Evolutionary conservation across 2,329 filamentous ascomycete genomes (phyloP).

Genomic region (Colletotrichum camelliae): DNA sequence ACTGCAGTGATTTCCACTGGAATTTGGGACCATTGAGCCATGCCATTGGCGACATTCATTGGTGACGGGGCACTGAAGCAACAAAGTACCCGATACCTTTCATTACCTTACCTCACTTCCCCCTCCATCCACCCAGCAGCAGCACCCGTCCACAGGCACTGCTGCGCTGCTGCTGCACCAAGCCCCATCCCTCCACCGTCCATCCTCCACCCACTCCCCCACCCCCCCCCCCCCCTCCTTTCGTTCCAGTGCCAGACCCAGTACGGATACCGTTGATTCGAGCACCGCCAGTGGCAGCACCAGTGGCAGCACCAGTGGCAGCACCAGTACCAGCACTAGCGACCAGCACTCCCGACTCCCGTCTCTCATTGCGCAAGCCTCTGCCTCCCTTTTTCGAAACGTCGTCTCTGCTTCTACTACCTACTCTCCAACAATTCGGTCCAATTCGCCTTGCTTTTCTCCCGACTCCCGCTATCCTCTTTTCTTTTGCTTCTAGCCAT

Average conservation of each 20-base stretch:
- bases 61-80: neutral
- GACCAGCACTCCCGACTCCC: neutral
- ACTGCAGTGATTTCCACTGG: neutral
- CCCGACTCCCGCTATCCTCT: neutral
- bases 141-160: neutral
- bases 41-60: neutral
- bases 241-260: neutral
- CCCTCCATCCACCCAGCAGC: neutral
- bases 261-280: neutral
- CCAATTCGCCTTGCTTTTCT: constrained; percentile 7
- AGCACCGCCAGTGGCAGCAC: neutral
- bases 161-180: neutral
- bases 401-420: neutral
- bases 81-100: neutral
- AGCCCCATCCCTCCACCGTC: neutral
- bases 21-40: neutral
- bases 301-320: neutral
- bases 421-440: neutral
- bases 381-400: constrained; percentile 13
- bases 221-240: neutral
- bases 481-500: neutral
- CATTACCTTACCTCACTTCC: neutral
- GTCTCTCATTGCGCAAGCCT: neutral
- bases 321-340: neutral
- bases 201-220: constrained; percentile 1